Base-by-base conservation (phyloP, 2,329 filamentous ascomycete species). In the Aspergillus fructus region DNA sequence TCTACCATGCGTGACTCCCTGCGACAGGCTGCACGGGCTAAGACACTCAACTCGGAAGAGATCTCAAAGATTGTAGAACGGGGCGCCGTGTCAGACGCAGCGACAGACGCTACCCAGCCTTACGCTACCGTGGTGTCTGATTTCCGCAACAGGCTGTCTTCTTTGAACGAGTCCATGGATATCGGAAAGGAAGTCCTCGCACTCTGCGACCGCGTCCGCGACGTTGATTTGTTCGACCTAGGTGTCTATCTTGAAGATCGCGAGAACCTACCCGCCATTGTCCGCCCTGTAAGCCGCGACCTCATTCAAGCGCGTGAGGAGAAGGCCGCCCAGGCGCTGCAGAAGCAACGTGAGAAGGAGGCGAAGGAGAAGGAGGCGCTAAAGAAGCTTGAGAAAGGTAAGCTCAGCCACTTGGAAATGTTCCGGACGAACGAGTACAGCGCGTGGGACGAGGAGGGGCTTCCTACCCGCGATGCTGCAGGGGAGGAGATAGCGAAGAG, bases 231-330 rank as follows among this genome's bases (percentile, higher is more conserved):
- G 11, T 93, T 90, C 66, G 87, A 93, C 57, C 78, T 96, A 0
- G 90, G 89, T 39, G 89, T 97, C 57, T 96, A 96, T 68, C 85
- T 97, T 1, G 93, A 97, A 69, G 93, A 97, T 68, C 85, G 91
- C 49, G 82, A 85, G 23, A 77, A 75, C 61, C 83, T 83, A 69
- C 88, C 85, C 0, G 91, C 59, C 0, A 81, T 96, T 33, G 88
- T 96, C 60, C 83, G 86, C 17, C 86, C 85, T 2, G 79, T 89
- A 5, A 85, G 86, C 4, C 79, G 79, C 41, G 81, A 83, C 46
- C 78, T 89, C 49, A 77, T 83, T 51, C 78, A 79, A 48, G 77
- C 77, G 3, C 80, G 83, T 4, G 79, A 82, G 50, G 81, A 84
- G 57, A 82, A 83, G 59, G 84, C 82, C 23, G 74, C 71, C 41